Evolutionary conservation across 257 asterid species (phyloP), one percentile per base, ranked within the genome.

Genomic region (Plantago elongata): DNA sequence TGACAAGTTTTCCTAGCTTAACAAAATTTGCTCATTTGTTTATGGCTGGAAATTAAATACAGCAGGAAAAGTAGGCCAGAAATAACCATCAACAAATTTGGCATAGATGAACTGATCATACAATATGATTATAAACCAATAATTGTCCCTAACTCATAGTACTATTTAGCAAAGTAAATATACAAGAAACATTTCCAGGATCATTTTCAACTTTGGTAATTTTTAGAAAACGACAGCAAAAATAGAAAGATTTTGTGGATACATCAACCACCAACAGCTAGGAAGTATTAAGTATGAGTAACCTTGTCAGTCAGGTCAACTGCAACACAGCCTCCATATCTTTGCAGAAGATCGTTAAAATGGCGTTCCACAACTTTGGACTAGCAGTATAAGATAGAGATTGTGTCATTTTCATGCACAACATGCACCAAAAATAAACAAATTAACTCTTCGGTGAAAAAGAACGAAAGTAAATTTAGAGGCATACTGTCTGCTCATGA

Each of bases 231-330:
- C 29, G 55, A 38, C 29, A 56, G 45, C n/a, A 17, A 51, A 51
- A 67, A 58, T 5, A 52, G 40, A 18, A 12, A 29, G 50, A 55
- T n/a, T 22, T 56, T 52, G 37, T 59, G 44, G 38, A 61, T 46
- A 59, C 63, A 40, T 68, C 59, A 60, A 64, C 62, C 46, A 51
- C 70, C 55, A 37, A 64, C 62, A 54, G 57, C 45, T 43, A 51
- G 58, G 45, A 63, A 27, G 55, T n/a, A 49, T 60, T 49, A 66
- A 71, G 63, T 62, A 73, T 54, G 63, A 61, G 73, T 60, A 67
- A 87, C 99, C 95, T 89, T 85, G 80, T 93, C 84, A 5, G 96
- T 87, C 57, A 93, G 81, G 82, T 93, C 96, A 77, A 87, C 84
- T 51, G 84, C 99, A 73, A 82, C 63, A 69, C 91, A 78, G 51